phyloP scores from a whole-genome alignment of 169 alveolate genomes.

The Eimeria sp. region DNA sequence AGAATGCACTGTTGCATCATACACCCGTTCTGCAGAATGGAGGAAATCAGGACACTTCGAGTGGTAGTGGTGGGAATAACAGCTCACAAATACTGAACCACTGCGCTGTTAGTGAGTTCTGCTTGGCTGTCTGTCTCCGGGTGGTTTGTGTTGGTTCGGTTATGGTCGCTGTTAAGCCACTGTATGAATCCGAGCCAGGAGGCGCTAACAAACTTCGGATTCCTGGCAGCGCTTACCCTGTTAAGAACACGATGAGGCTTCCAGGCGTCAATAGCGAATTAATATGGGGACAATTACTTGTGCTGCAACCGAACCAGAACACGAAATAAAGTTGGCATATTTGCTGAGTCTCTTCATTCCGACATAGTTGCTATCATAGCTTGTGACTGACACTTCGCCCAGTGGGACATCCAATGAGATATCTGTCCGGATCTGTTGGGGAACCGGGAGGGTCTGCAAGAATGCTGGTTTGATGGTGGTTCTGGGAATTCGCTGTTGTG shows the following conservation, averaged over 20 bases:
- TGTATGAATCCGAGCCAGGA: not conserved
- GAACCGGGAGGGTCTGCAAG: not conserved
- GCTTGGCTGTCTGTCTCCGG: not conserved
- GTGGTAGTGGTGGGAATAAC: not conserved
- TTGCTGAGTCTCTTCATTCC: not conserved
- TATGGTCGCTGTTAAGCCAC: not conserved
- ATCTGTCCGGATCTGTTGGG: not conserved
- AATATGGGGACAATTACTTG: too few relatives aligned
- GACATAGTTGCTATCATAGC: not conserved
- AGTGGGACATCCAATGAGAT: not conserved
- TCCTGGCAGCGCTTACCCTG: too few relatives aligned
- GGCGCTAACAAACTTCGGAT: not conserved
- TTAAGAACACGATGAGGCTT: too few relatives aligned
- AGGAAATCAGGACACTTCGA: not conserved
- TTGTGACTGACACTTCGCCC: not conserved
- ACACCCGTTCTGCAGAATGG: not conserved
- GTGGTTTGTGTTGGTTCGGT: not conserved
- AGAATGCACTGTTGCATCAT: not conserved
- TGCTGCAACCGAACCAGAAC: not conserved
- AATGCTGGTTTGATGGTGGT: not conserved
- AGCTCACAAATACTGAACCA: not conserved
- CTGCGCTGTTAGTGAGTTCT: not conserved
- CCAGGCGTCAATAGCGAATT: too few relatives aligned
- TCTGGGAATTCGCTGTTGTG: not conserved
- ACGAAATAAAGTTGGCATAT: not conserved